Evolutionary conservation across 2,329 filamentous ascomycete species (phyloP), one percentile per base, ranked within the genome.

Genomic region (Zymoseptoria tritici): DNA sequence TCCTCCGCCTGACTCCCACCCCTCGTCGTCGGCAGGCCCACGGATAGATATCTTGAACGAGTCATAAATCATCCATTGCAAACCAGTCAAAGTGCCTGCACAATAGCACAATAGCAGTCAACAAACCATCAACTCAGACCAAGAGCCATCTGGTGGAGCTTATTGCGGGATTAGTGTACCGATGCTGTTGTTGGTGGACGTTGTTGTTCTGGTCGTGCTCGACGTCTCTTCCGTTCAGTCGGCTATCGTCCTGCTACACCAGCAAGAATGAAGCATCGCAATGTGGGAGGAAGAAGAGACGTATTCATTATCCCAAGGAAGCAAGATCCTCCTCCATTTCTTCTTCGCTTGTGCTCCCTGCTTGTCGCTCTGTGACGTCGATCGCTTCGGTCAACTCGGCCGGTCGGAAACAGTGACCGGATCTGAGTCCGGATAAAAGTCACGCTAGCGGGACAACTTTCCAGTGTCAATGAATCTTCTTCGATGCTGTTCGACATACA

Each of bases 1-100:
- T 81, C 78, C 57, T 80, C 74, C 1, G 16, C 51, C 53, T 61
- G 36, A 54, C 50, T 54, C 8, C 80, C 76, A 51, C 89, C 88
- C 61, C 90, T 90, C 0, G 90, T 95, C 3, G 90, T 94, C 2
- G 90, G 90, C 57, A 95, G 76, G 50, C 79, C 79, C 61, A 81
- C 74, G 70, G 78, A 79, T n/a, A n/a, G n/a, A n/a, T 61, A 81
- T 78, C 74, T 80, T 81, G 73, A 80, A 80, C 1, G 76, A 78
- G 62, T 80, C 78, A 66, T 80, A 80, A 59, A 73, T 77, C 92
- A 94, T 73, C 71, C 71, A 96, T 79, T 96, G 91, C 62, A 96
- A 78, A 60, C 89, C 90, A 20, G 90, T 95, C 66, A 81, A 67
- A 0, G 78, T 81, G 26, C 88, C 89, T 65, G 95, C 90, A 24